Conservation (phyloP, 2,329 filamentous ascomycete species). For the Penicillium sp. region DNA sequence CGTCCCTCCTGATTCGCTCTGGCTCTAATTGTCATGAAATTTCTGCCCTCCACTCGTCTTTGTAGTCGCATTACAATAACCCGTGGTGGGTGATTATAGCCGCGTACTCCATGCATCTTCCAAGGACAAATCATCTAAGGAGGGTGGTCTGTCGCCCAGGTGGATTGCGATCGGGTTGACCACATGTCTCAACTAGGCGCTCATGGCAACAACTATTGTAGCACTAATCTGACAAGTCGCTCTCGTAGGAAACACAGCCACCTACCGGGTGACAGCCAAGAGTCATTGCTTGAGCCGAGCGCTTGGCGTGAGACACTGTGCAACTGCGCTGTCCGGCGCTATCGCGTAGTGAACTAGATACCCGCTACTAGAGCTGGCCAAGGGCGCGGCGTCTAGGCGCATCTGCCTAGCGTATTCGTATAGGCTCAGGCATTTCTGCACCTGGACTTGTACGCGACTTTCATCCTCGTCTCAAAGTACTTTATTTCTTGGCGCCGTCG, state of each 20-base stretch:
- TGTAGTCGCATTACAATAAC: background rate
- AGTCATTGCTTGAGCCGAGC: background rate
- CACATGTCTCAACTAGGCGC: background rate
- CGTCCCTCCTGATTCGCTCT: background rate
- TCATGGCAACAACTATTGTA: background rate
- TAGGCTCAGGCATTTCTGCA: background rate
- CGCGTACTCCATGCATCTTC: background rate
- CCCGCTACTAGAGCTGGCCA: background rate
- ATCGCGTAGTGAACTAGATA: background rate
- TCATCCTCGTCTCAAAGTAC: background rate
- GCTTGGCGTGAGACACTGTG: slow-evolving; percentile 1
- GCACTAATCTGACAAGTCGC: background rate
- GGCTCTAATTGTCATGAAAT: slow-evolving; percentile 7
- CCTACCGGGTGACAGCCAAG: background rate
- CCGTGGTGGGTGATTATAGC: background rate
- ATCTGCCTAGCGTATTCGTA: background rate
- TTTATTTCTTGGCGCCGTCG: background rate
- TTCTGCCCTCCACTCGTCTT: slow-evolving; percentile 1
- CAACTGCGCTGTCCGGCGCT: background rate
- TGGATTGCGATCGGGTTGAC: background rate
- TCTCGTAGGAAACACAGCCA: background rate
- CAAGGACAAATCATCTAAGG: background rate
- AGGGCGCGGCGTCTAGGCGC: background rate
- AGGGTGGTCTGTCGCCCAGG: background rate
- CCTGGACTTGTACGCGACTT: background rate